Percentiles rank a stretch among this genome's conserved stretches.
Evolutionary conservation across 1,284 basidiomycete species (phyloP).

Genomic region (Cutaneotrichosporon sp.): DNA sequence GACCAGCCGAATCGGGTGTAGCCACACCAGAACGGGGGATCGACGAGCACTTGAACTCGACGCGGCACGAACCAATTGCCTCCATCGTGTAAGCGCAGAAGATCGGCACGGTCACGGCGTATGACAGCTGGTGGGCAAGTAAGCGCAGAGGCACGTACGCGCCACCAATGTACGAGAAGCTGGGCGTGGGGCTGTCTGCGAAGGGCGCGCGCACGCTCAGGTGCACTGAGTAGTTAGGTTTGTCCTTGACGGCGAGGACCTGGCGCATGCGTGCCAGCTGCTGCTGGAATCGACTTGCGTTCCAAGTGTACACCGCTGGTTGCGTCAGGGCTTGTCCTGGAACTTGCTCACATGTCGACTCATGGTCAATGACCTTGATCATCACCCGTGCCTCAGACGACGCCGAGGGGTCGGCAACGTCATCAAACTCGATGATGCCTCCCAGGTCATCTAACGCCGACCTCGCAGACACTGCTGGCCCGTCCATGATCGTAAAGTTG

Average conservation of each 20-base stretch:
- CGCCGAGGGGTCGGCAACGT: constrained; percentile 75
- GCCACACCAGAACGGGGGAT: constrained; percentile 33
- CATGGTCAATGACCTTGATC: constrained; percentile 85
- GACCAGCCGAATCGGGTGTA: constrained; percentile 35
- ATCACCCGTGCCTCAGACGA: constrained; percentile 78
- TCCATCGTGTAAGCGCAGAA: constrained; percentile 89
- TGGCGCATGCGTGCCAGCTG: constrained; percentile 93
- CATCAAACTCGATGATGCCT: constrained; percentile 86
- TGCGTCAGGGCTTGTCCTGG: constrained; percentile 27
- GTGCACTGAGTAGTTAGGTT: constrained; percentile 87
- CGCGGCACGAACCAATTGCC: constrained; percentile 85
- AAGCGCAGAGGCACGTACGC: constrained; percentile 78
- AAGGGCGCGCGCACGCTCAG: constrained; percentile 92
- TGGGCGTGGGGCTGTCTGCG: constrained; percentile 77
- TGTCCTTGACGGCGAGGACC: constrained; percentile 84
- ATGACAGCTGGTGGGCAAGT: constrained; percentile 73
- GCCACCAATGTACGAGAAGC: constrained; percentile 88
- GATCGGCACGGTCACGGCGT: constrained; percentile 73
- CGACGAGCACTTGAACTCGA: constrained; percentile 55
- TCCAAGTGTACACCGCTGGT: constrained; percentile 82
- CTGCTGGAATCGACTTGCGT: constrained; percentile 78
- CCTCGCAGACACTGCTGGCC: constrained; percentile 58
- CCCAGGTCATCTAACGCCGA: constrained; percentile 84
- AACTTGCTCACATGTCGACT: constrained; percentile 59
- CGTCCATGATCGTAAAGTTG: constrained; percentile 86